These are phyloP conservation scores for Parsonsia alboflavescens DNA, from an alignment of 257 asterid species.

Conservation along the genomic window DNA sequence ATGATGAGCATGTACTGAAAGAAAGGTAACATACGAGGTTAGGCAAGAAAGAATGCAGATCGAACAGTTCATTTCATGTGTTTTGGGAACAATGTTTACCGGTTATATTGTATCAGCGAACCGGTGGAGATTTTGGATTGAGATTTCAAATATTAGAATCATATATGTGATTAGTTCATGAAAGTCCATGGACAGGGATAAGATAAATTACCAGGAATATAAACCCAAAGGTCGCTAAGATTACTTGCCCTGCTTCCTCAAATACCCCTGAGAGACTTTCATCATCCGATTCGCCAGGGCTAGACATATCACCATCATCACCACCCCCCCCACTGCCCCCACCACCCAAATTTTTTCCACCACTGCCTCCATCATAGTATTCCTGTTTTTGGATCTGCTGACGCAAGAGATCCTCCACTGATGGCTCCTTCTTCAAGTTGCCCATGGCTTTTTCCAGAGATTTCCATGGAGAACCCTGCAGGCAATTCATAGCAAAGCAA, in stretches of 20 bases:
- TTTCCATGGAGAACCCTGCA: slow-evolving; percentile 67
- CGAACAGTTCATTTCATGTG: background rate
- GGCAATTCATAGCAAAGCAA: background rate
- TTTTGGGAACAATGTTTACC: background rate
- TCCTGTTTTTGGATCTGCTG: slow-evolving; percentile 77
- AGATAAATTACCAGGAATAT: slow-evolving; percentile 49
- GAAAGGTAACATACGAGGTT: slow-evolving; percentile 7
- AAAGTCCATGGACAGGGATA: slow-evolving; percentile 9
- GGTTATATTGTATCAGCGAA: background rate
- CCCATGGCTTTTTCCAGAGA: slow-evolving; percentile 55
- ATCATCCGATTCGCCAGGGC: slow-evolving; percentile 48
- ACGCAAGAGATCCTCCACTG: slow-evolving; percentile 61
- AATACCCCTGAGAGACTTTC: slow-evolving; percentile 31
- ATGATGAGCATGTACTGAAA: slow-evolving; percentile 68
- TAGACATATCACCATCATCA: slow-evolving; percentile 22
- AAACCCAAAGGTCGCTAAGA: slow-evolving; percentile 52
- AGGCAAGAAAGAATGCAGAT: background rate
- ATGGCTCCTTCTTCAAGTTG: slow-evolving; percentile 46
- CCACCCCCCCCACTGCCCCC: slow-evolving; percentile 40
- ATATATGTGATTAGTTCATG: background rate
- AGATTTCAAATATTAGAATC: background rate
- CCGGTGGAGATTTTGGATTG: background rate
- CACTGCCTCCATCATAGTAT: slow-evolving; percentile 49
- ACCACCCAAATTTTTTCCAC: slow-evolving; percentile 45
- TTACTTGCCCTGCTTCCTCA: slow-evolving; percentile 57